A percentile compares a stretch with the other conserved stretches of the same genome.
Conservation (phyloP, 306 rosid genomes). For the Boehmeria nivea region DNA sequence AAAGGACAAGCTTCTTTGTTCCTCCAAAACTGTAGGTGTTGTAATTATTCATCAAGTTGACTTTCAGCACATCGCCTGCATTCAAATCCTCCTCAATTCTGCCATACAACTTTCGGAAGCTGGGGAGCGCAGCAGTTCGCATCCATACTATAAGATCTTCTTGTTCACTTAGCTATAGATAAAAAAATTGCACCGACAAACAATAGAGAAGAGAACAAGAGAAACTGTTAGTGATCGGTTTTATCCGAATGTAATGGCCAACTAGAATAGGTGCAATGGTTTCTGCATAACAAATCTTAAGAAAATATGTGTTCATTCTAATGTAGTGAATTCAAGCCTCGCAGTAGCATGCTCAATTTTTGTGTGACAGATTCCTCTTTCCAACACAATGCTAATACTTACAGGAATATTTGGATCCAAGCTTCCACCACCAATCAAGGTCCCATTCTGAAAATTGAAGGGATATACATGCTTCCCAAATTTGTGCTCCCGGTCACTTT, state of each 20-base stretch:
- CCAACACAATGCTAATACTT: constrained; percentile 36
- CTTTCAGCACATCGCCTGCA: constrained; percentile 62
- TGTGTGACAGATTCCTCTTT: neutral
- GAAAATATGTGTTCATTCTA: too few relatives aligned
- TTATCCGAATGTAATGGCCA: too few relatives aligned
- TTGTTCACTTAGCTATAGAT: constrained; percentile 90
- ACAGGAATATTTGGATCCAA: constrained; percentile 71
- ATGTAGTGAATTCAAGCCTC: too few relatives aligned
- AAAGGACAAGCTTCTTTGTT: constrained; percentile 72
- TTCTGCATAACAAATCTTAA: too few relatives aligned
- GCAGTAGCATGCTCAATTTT: too few relatives aligned
- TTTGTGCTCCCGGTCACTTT: constrained; percentile 84
- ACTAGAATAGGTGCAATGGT: too few relatives aligned
- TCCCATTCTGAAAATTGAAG: constrained; percentile 87
- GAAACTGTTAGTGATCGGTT: neutral
- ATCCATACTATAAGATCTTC: constrained; percentile 98
- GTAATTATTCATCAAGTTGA: constrained; percentile 68
- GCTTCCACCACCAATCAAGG: constrained; percentile 78
- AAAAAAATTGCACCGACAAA: neutral
- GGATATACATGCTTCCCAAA: constrained; percentile 90
- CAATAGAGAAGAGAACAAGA: constrained; percentile 14
- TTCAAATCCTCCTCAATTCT: constrained; percentile 90
- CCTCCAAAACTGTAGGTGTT: constrained; percentile 94
- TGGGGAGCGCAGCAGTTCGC: constrained; percentile 97
- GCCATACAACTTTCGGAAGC: constrained; percentile 86